Evolutionary conservation across 768 basidiomycete genomes (phyloP), one percentile per base, ranked within the genome.

Genomic region (Dendrothele bispora): DNA sequence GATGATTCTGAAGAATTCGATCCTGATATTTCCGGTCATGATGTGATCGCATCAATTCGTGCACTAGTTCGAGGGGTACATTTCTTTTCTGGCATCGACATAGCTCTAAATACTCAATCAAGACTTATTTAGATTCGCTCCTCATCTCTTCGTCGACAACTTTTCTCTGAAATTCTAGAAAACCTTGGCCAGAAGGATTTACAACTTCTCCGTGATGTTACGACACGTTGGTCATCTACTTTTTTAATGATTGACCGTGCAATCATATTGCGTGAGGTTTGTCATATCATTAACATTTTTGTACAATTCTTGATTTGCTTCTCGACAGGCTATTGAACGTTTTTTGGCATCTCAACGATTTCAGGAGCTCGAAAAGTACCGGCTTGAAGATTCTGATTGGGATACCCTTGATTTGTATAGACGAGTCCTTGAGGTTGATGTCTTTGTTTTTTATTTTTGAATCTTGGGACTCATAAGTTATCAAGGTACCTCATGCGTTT

Each of bases 171-270:
- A 5, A 35, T 50, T 3, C 49, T 56, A 17, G 51, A 39, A 21
- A n/a, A 37, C n/a, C n/a, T 37, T 37, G 5, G n/a, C 7, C 36
- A 15, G 18, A 38, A 50, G 20, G 53, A 59, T 20, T 55, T 62
- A 17, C 59, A 69, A 39, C 61, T 69, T 3, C 43, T 69, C 29
- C 49, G 53, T 3, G 62, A 67, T 50, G 59, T 69, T 36, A 50
- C 50, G n/a, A 62, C 61, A n/a, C 40, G 58, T 2, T 69, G 67
- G 67, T 66, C 61, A 11, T 67, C 63, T 15, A 61, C 66, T 3
- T 45, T 57, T 11, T 45, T 61, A 0, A 67, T 67, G 65, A 59
- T 65, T 39, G 53, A 62, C 15, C 49, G 61, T 6, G 61, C 57
- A 11, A 40, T 67, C 17, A 27, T 58, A 28, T 55, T 66, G 26